These are phyloP conservation scores for Tetracladium maxilliforme DNA, from an alignment of 2,329 filamentous ascomycete species.

Conservation along the genomic window DNA sequence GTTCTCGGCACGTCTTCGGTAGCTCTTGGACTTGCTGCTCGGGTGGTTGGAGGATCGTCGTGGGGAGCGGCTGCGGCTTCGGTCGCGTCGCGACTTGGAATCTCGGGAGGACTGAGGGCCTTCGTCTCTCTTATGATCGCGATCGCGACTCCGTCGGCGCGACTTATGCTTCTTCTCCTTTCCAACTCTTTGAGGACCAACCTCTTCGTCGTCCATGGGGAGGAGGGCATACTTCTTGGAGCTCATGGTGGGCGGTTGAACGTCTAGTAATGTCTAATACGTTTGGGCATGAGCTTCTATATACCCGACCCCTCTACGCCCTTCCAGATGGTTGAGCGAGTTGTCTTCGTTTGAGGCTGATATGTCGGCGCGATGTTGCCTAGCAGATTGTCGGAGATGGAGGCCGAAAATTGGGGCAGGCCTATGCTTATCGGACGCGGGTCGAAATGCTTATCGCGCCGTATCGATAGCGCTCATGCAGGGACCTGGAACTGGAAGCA, in stretches of 20 bases:
- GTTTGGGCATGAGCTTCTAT: too few relatives aligned
- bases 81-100: conserved; percentile 7
- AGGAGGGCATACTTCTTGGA: conserved; percentile 52
- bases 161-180: conserved; percentile 28
- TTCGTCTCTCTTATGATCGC: conserved; percentile 21
- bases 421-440: too few relatives aligned
- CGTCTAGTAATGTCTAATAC: too few relatives aligned
- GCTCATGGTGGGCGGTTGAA: conserved; percentile 20
- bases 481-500: too few relatives aligned
- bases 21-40: conserved; percentile 30
- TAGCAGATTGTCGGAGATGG: too few relatives aligned
- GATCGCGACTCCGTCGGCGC: conserved; percentile 18
- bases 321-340: too few relatives aligned
- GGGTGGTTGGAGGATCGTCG: conserved; percentile 19
- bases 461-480: too few relatives aligned
- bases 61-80: conserved; percentile 16
- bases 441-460: too few relatives aligned
- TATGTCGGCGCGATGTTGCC: too few relatives aligned
- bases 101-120: conserved; percentile 14
- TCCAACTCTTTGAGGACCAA: conserved; percentile 35
- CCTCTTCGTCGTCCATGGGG: conserved; percentile 50
- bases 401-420: too few relatives aligned
- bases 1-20: conserved; percentile 35
- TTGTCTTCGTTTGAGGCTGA: too few relatives aligned
- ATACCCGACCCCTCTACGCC: too few relatives aligned